phyloP scores from a whole-genome alignment of 2,329 filamentous ascomycete species.

The Apiospora koreana region DNA sequence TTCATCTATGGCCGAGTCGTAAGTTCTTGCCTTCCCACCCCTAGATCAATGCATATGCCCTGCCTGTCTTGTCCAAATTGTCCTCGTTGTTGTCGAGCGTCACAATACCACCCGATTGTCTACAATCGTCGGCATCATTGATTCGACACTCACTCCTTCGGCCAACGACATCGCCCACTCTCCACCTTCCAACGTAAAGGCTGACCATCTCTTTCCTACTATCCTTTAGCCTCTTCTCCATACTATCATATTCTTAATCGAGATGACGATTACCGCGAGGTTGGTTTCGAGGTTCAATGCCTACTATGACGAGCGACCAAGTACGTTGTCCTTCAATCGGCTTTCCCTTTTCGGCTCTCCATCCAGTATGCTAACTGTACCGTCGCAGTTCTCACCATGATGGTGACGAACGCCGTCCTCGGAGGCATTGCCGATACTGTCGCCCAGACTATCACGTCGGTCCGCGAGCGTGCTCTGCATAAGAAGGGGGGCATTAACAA shows the following conservation, averaged over 20 bases:
- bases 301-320: conserved; percentile 88
- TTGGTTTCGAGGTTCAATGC: conserved; percentile 86
- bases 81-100: neutral
- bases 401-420: conserved; percentile 96
- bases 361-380: neutral
- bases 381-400: conserved; percentile 83
- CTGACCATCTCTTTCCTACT: conserved; percentile 20
- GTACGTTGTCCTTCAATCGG: conserved; percentile 46
- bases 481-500: conserved; percentile 59
- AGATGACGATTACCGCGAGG: conserved; percentile 83
- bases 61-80: neutral
- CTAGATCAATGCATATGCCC: neutral
- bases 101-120: neutral
- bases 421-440: conserved; percentile 96
- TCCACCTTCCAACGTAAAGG: neutral
- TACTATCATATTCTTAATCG: conserved; percentile 78
- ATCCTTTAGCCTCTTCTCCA: conserved; percentile 78
- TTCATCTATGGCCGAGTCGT: conserved; percentile 75
- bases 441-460: conserved; percentile 86
- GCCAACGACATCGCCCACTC: neutral
- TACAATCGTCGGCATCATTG: conserved; percentile 2
- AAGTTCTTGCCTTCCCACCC: conserved; percentile 64
- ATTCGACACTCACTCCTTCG: neutral
- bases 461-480: conserved; percentile 67
- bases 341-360: neutral